Percentiles rank a stretch among this genome's conserved stretches.
phyloP scores from a whole-genome alignment of 2,329 filamentous ascomycete genomes.

The Cadophora luteo-olivacea region DNA sequence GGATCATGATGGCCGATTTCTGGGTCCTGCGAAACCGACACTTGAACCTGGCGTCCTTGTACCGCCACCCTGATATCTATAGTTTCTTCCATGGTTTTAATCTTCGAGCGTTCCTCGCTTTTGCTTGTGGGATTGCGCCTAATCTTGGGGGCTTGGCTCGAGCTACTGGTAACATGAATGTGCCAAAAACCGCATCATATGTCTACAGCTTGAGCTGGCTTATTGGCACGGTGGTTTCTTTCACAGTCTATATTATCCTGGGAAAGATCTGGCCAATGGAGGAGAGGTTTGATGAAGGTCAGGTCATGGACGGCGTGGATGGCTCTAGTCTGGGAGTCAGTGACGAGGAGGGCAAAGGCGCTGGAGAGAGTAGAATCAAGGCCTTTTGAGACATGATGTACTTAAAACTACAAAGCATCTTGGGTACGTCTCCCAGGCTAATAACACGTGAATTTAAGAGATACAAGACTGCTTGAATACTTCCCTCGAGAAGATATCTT shows the following conservation, averaged over 20 bases:
- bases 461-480: no score
- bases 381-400: constrained; percentile 1
- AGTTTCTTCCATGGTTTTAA: constrained; percentile 35
- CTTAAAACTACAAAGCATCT: no score
- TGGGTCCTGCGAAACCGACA: constrained; percentile 43
- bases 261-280: constrained; percentile 36
- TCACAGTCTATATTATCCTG: constrained; percentile 28
- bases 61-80: constrained; percentile 37
- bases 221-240: constrained; percentile 34
- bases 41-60: constrained; percentile 45
- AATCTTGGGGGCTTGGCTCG: constrained; percentile 35
- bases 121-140: constrained; percentile 33
- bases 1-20: constrained; percentile 47
- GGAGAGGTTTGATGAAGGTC: constrained; percentile 30
- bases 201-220: constrained; percentile 39
- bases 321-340: constrained; percentile 21
- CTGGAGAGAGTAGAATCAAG: constrained; percentile 19
- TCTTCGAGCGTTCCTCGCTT: constrained; percentile 33
- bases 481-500: no score
- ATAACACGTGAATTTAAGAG: no score
- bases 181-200: constrained; percentile 36
- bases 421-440: no score
- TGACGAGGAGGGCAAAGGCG: constrained; percentile 27
- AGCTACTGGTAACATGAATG: constrained; percentile 30
- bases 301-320: constrained; percentile 27